Evolutionary conservation across 1,284 basidiomycete species (phyloP), one percentile per base, ranked within the genome.

Genomic region (Apiotrichum montevideense): DNA sequence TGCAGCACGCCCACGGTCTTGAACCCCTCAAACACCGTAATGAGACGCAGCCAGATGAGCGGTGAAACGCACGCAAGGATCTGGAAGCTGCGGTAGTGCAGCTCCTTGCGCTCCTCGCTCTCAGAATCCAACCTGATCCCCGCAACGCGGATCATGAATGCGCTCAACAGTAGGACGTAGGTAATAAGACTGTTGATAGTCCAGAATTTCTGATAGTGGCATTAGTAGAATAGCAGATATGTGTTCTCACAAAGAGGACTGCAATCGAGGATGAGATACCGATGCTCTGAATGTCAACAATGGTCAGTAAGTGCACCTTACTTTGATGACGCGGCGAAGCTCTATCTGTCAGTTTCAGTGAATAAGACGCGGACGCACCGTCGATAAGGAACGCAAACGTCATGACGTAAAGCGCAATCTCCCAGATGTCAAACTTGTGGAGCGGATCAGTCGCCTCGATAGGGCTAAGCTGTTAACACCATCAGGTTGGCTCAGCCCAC

Each of bases 21-120:
- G 75, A 83, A 88, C 3, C 88, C 74, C 55, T 75, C 73, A 54
- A 74, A 75, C 0, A 75, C 70, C 2, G 72, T 74, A 48, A 76
- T 53, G 11, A 93, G 77, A 68, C 87, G 90, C 84, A 90, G 90
- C 89, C 90, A 94, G 51, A 93, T 87, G 46, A 94, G 80, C 0
- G 90, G 90, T 1, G 89, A 83, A 4, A 87, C 90, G 70, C 87
- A 90, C 77, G 88, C 89, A 39, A 95, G 76, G 21, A 90, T 81
- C 70, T 92, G 90, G 77, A 94, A 95, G 71, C 88, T 90, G 58
- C 75, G 79, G n/a, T 88, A 72, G 51, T 85, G 84, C 79, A 75
- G 45, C 58, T 71, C 7, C 21, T 70, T 77, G 56, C 13, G 72
- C 65, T 70, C 61, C 1, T 69, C 58, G 13, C 71, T 61, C 72